Percentiles rank a stretch among this genome's conserved stretches.
phyloP scores from a whole-genome alignment of 257 asterid species.

The Ballota nigra region DNA sequence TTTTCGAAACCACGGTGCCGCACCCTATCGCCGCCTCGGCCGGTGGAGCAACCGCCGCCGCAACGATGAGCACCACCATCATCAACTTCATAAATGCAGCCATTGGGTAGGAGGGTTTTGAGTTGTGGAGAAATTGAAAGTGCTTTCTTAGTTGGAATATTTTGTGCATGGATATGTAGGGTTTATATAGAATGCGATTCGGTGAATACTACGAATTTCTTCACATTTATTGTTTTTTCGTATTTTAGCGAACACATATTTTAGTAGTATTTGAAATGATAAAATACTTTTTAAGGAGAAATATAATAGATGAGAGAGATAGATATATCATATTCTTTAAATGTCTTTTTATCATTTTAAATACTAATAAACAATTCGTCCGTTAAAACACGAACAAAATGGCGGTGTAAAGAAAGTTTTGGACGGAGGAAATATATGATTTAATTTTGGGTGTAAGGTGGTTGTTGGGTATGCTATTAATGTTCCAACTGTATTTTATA shows the following conservation, averaged over 20 bases:
- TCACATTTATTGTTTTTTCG: too few relatives aligned
- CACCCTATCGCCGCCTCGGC: constrained; percentile 26
- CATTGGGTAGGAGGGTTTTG: not conserved
- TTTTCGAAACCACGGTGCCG: constrained; percentile 1
- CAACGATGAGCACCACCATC: not conserved
- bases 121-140: not conserved
- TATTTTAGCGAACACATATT: too few relatives aligned
- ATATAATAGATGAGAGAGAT: too few relatives aligned
- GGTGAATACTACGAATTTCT: too few relatives aligned
- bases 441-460: not conserved
- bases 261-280: too few relatives aligned
- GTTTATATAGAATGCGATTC: not conserved
- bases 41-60: not conserved
- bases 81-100: not conserved
- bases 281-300: too few relatives aligned
- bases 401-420: too few relatives aligned
- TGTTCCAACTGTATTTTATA: not conserved
- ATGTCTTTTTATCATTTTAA: too few relatives aligned
- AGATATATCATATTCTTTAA: too few relatives aligned
- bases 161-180: not conserved
- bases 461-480: not conserved
- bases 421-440: too few relatives aligned
- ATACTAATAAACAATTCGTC: too few relatives aligned
- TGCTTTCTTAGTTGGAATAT: not conserved
- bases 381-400: too few relatives aligned